Base-by-base conservation (phyloP, 768 basidiomycete genomes). In the Hortiboletus flavorubellus region DNA sequence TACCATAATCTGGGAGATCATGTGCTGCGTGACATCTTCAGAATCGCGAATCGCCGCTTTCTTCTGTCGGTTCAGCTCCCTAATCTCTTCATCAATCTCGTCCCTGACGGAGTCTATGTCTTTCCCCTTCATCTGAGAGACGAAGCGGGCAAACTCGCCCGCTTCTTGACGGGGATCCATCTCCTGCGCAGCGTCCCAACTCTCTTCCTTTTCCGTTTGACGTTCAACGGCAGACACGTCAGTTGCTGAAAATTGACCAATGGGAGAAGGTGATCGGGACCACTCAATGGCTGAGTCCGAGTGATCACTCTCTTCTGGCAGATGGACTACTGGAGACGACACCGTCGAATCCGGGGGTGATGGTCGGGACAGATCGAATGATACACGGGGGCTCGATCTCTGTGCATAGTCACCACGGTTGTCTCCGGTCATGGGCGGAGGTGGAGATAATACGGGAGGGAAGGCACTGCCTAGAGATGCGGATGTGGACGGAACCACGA, bases 81-180 rank as follows among this genome's bases (percentile, higher is more conserved):
- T 78, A 56, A 99, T 93, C 70, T 99, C 97, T 45, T 89, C 87
- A 68, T 97, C 92, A 42, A 98, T 94, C 71, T 98, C 97, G 49
- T 79, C 78, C 53, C 87, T 80, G 40, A 96, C 89, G 40, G 85
- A 80, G 35, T 90, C 86, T 46, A 98, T 70, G 66, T 94, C 84
- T 56, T 82, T 85, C 8, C 91, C 92, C 68, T 93, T 92, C 60
- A 99, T 87, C 62, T 93, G 87, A 1, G 95, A 92, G 55, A 98
- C 72, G 65, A 98, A 96, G 10, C 83, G 81, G n/a, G 88, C 94
- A 73, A 94, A 98, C 66, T 94, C 93, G 42, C 88, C 84, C 61
- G 88, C 89, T 70, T 95, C 91, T 0, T 81, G 85, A 41, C 81
- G 81, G 2, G 81, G 76, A 61, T 91, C 87, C 78, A 93, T 89